phyloP scores from a whole-genome alignment of 2,329 filamentous ascomycete species.

The Capronia americana region DNA sequence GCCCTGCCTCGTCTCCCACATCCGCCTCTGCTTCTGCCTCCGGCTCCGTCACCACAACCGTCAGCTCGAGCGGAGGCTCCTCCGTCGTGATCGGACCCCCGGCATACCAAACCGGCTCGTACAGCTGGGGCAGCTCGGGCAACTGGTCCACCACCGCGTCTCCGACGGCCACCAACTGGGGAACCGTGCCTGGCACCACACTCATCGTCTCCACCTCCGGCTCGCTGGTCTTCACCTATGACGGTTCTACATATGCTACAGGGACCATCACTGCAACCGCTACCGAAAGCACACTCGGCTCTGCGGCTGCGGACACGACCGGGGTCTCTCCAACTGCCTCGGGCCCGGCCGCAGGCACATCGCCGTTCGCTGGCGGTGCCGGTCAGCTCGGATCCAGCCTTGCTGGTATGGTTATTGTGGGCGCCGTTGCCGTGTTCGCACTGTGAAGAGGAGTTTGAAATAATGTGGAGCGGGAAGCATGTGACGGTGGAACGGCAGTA shows the following conservation, averaged over 20 bases:
- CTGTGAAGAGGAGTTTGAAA: constrained; percentile 25
- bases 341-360: constrained; percentile 14
- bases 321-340: constrained; percentile 13
- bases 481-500: not conserved
- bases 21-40: constrained; percentile 10
- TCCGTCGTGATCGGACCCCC: constrained; percentile 27
- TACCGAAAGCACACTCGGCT: constrained; percentile 7
- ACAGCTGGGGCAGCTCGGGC: constrained; percentile 12
- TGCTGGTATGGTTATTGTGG: constrained; percentile 32
- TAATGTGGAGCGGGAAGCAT: not conserved
- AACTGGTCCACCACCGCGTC: constrained; percentile 16
- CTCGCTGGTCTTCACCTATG: not conserved
- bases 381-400: constrained; percentile 27
- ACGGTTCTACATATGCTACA: not conserved
- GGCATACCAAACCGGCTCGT: constrained; percentile 23
- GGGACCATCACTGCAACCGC: constrained; percentile 9
- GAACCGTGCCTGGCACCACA: not conserved
- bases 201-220: constrained; percentile 3
- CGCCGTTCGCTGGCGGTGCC: constrained; percentile 32
- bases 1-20: constrained; percentile 19
- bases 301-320: constrained; percentile 12
- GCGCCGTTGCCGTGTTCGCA: constrained; percentile 31
- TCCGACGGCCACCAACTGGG: constrained; percentile 11
- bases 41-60: constrained; percentile 1
- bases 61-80: constrained; percentile 16